Base-by-base conservation (phyloP, 2,329 filamentous ascomycete genomes). In the Plectosphaerella sp. region DNA sequence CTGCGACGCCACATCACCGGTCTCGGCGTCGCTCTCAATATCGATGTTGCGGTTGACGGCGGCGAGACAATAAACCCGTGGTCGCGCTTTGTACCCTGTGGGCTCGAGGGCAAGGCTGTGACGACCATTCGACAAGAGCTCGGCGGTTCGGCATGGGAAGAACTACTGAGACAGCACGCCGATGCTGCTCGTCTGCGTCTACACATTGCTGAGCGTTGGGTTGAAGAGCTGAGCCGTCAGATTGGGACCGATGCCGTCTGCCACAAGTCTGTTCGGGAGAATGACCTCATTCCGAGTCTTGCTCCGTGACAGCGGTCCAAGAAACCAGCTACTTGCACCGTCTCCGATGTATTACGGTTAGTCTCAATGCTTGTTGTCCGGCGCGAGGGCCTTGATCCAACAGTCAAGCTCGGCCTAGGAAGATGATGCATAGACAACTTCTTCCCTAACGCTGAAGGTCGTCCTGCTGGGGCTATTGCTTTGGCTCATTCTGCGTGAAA, bases 21-120 rank as follows among this genome's bases (percentile, higher is more conserved):
- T 55, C 88, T 95, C 67, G 94, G 94, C 7, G 78, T 96, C 35
- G 92, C 89, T 3, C 66, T 97, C 66, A 90, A 96, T 75, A 71
- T 91, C n/a, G 71, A 74, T 58, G 83, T 86, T 52, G 82, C 89
- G 1, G 70, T 75, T 2, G 50, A 57, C 2, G 75, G 74, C 0
- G 45, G 55, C 46, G 64, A 67, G 49, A 55, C 56, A 7, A 56
- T 55, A 4, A 82, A 83, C 56, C 79, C 80, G 1, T 84, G 80
- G 80, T 67, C 68, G 43, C 79, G 92, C 56, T 96, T 97, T 67
- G 86, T 92, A n/a, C 88, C 91, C 14, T 97, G 93, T 74, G 94
- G 94, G 0, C 70, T 97, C 39, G 84, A 87, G 55, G 92, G 88
- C 22, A 89, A 88, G 72, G 76, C 79, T 54, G 86, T 89, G 50